Percentiles rank a stretch among this genome's conserved stretches.
phyloP scores from a whole-genome alignment of 192 early-diverging fungal species.

The Coemansia sp. region DNA sequence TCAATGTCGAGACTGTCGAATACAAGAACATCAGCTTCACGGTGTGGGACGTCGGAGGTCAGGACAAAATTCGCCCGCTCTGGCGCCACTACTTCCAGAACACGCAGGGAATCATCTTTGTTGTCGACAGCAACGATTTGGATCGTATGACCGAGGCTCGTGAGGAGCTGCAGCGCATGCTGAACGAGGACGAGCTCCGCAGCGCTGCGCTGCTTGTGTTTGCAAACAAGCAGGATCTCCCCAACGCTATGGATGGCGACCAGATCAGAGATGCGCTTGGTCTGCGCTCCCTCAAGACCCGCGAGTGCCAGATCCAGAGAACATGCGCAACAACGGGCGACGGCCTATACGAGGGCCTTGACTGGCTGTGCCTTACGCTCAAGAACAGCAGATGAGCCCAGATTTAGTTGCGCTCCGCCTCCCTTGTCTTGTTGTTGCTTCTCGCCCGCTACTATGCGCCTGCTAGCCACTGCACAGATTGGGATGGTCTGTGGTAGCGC shows the following conservation, averaged over 20 bases:
- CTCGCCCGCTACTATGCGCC: neutral
- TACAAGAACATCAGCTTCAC: slow-evolving; percentile 99
- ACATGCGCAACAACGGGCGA: slow-evolving; percentile 92
- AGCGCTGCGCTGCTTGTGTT: slow-evolving; percentile 89
- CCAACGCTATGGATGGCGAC: slow-evolving; percentile 91
- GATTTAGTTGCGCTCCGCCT: neutral
- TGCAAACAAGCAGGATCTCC: slow-evolving; percentile 99
- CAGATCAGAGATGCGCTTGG: slow-evolving; percentile 95
- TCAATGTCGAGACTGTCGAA: slow-evolving; percentile 97
- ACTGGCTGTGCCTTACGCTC: slow-evolving; percentile 81
- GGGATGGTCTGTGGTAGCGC: neutral
- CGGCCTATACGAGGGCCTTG: slow-evolving; percentile 96
- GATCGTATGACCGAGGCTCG: slow-evolving; percentile 92
- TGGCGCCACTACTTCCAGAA: slow-evolving; percentile 99
- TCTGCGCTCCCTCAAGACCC: slow-evolving; percentile 74
- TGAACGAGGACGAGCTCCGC: slow-evolving; percentile 94
- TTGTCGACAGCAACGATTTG: slow-evolving; percentile 96
- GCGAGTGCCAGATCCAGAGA: slow-evolving; percentile 93
- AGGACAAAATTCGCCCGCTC: slow-evolving; percentile 96
- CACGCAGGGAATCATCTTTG: slow-evolving; percentile 96
- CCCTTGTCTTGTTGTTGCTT: neutral
- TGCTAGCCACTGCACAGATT: neutral
- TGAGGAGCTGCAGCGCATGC: slow-evolving; percentile 92
- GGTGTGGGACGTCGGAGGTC: slow-evolving; percentile 99
- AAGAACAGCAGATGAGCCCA: slow-evolving; percentile 5